A percentile compares a stretch with the other conserved stretches of the same genome.
phyloP scores from a whole-genome alignment of 2,329 filamentous ascomycete genomes.

The Daldinia eschscholtzii region DNA sequence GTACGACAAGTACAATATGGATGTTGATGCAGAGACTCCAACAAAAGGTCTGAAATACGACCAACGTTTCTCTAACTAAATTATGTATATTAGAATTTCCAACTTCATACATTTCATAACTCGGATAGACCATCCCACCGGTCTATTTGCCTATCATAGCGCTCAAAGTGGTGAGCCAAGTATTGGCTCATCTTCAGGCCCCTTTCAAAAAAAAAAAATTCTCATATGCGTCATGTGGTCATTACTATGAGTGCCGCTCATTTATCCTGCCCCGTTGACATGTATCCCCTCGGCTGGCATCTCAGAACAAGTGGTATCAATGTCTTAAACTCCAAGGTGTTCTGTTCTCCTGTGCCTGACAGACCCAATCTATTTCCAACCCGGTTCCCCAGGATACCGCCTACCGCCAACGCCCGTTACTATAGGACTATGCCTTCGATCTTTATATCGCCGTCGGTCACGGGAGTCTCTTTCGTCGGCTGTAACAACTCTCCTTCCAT shows the following conservation, averaged over 20 bases:
- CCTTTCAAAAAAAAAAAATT: not conserved
- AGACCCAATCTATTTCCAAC: slow-evolving; percentile 30
- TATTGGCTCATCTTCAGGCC: not conserved
- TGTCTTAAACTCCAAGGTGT: slow-evolving; percentile 24
- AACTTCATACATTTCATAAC: not conserved
- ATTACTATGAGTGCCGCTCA: not conserved
- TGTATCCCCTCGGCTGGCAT: not conserved
- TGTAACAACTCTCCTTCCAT: slow-evolving; percentile 50
- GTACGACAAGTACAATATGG: not conserved
- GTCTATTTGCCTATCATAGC: not conserved
- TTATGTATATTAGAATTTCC: slow-evolving; percentile 2
- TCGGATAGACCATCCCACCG: not conserved
- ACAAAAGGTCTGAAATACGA: not conserved
- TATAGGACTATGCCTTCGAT: slow-evolving; percentile 40
- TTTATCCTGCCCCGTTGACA: slow-evolving; percentile 7
- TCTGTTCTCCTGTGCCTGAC: not conserved
- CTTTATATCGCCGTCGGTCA: slow-evolving; percentile 48
- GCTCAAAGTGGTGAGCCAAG: not conserved
- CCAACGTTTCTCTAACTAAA: not conserved
- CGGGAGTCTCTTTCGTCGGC: slow-evolving; percentile 49
- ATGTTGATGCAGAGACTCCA: not conserved
- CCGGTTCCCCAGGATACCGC: slow-evolving; percentile 46
- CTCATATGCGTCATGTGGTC: slow-evolving; percentile 1
- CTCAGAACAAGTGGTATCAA: not conserved
- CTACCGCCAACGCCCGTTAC: slow-evolving; percentile 49